Evolutionary conservation across 164 flowering plant genomes (phyloP), one percentile per base, ranked within the genome.

Genomic region (Vitis cinerea): DNA sequence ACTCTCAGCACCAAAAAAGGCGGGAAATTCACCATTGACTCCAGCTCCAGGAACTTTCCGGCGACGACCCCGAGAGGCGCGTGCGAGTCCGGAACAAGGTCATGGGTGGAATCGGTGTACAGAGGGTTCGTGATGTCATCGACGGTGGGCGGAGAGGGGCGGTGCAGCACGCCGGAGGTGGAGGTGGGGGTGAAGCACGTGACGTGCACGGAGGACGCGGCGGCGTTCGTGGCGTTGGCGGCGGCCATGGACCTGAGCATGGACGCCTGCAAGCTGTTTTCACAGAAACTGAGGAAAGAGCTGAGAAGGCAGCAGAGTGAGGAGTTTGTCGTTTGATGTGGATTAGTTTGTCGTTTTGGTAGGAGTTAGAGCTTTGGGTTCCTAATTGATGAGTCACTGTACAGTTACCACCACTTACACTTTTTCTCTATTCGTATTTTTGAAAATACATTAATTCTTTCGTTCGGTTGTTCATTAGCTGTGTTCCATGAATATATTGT

Each of bases 181-280:
- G 86, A 84, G 64, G 82, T 89, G 0, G 87, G 90, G 16, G 83
- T 79, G 66, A 78, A 77, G 75, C 91, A 89, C 81, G 93, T 89
- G 83, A 82, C 76, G 0, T 87, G 90, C 83, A 78, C 85, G 71
- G 93, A 88, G 87, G 93, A 88, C 52, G 93, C 90, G 15, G 93
- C 93, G 0, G 87, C 75, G 1, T 87, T 82, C 50, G 90, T 89
- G 63, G 93, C 90, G 0, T 54, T 89, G 60, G 93, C 91, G 1
- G 93, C 93, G 0, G 93, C 93, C 2, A 66, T 87, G 83, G 90
- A 89, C 69, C 81, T 89, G n/a, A 85, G 93, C 75, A 70, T 89
- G 81, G 91, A 89, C 64, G 91, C 93, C 44, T 89, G 91, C 58
- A 71, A 68, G 65, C 72, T 75, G 50, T 89, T 89, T 61, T 80